Base-by-base conservation (phyloP, 768 basidiomycete species). In the Leccinum pellstonianum region DNA sequence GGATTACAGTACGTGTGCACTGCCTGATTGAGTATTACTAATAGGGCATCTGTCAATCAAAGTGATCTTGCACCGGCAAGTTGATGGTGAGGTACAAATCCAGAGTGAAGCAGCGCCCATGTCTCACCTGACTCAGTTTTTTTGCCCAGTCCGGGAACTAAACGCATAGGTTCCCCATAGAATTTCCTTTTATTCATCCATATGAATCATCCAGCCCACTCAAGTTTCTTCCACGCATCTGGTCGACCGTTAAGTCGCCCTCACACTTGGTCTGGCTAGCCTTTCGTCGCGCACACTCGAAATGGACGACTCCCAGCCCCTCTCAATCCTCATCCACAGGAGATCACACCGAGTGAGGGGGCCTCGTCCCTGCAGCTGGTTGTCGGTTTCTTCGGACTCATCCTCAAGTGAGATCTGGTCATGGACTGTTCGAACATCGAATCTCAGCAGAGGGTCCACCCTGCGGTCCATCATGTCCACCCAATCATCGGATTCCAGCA, bases 351-450 rank as follows among this genome's bases (percentile, higher is more conserved):
- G 65, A 54, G 58, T 73, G 15, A 66, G 62, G 53, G 72, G 72
- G 23, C 72, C 73, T 19, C 72, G 72, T 52, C 73, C 72, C 29
- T 66, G 56, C 49, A 73, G 72, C 62, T 70, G 66, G 66, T 19
- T 60, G 21, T 56, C 67, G 10, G 50, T 59, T 29, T 56, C 60
- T 4, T 55, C 60, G 3, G 66, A 68, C 21, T 60, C 68, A 1
- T 54, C 62, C 31, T 53, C 6, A 8, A 61, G 51, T 3, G 70
- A 72, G 9, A 52, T 35, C 1, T 68, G 66, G 66, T 53, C 61
- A 21, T 75, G 68, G 66, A 3, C 37, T 31, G 33, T 60, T 31
- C 54, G 15, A 43, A 47, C 43, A n/a, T 9, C 60, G 11, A 53
- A 55, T 27, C 50, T 68, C 37, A 59, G 57, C 43, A 64, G 73